Evolutionary conservation across 352 stramenopile genomes (phyloP).

Genomic region (Phytophthora lateralis): DNA sequence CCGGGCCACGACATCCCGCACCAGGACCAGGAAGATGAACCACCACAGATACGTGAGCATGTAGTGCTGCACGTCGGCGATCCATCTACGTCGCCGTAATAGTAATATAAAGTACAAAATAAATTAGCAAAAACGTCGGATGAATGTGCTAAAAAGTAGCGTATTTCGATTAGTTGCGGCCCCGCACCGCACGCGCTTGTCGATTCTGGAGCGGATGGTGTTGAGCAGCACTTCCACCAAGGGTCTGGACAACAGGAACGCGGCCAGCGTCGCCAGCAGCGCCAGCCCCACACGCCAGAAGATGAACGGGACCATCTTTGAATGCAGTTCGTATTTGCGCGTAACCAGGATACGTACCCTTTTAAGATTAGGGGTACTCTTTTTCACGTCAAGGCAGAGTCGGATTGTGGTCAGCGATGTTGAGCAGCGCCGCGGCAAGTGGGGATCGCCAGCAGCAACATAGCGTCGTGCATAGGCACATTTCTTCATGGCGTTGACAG

Average conservation of each 20-base stretch:
- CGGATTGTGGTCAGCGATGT: constrained; percentile 17
- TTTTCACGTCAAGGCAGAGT: constrained; percentile 16
- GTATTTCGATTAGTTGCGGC: background rate
- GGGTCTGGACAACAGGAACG: constrained; percentile 63
- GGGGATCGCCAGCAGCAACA: constrained; percentile 3
- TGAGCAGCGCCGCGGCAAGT: background rate
- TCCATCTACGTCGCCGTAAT: constrained; percentile 47
- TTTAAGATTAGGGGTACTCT: background rate
- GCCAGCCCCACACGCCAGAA: constrained; percentile 63
- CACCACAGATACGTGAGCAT: constrained; percentile 82
- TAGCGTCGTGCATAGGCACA: background rate
- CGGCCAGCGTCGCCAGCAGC: constrained; percentile 42
- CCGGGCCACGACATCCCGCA: constrained; percentile 43
- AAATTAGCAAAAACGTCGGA: background rate
- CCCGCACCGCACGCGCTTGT: constrained; percentile 63
- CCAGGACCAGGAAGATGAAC: constrained; percentile 62
- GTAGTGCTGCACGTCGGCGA: constrained; percentile 80
- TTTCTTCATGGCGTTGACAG: constrained; percentile 1
- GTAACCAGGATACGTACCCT: background rate
- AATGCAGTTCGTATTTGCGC: background rate
- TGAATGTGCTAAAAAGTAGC: constrained; percentile 6
- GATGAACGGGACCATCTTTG: constrained; percentile 34
- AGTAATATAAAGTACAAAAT: constrained; percentile 3
- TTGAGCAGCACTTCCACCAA: constrained; percentile 58
- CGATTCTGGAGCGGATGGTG: constrained; percentile 53